Evolutionary conservation across 2,329 filamentous ascomycete genomes (phyloP), one percentile per base, ranked within the genome.

Genomic region (Nigrospora sphaerica): DNA sequence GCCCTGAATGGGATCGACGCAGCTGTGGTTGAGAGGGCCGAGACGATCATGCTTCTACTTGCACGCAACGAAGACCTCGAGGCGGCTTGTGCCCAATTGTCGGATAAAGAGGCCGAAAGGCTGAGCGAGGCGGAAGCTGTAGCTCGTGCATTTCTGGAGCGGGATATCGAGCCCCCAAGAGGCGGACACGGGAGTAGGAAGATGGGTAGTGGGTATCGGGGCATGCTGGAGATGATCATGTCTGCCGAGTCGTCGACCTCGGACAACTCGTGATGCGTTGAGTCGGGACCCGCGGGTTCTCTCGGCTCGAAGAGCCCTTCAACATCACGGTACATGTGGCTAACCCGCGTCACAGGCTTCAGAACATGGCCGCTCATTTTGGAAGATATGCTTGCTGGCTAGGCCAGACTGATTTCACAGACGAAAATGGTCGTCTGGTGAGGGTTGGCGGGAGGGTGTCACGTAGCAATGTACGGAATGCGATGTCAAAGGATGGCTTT

Each of bases 1-100:
- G 82, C 83, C 4, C 78, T 95, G 63, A 96, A 95, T 57, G 91
- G 91, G 1, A 81, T 98, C 13, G 83, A 88, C 31, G 59, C 67
- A 16, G 73, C 76, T 6, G 78, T 97, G 11, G 77, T 96, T 7
- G 70, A 84, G 14, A 80, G 91, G 46, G 90, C 92, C 0, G 84
- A 89, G 52, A 77, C 83, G 9, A 74, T 98, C 33, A 80, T 85
- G 18, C 63, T 80, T 7, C 69, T 93, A 14, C 72, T 85, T 32
- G 78, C 80, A 14, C 78, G 75, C 43, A 87, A 89, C 7, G 86
- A 92, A 58, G 87, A 95, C 62, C 70, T 97, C 2, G 78, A 85
- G 6, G 75, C 80, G 31, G 78, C 82, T 17, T 95, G 87, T 63
- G 80, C 86, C 5, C 75, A 73, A 39, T 69, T 95, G 52, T 81